Conservation (phyloP, 163 green algal genomes). For the Scenedesmus sp. region DNA sequence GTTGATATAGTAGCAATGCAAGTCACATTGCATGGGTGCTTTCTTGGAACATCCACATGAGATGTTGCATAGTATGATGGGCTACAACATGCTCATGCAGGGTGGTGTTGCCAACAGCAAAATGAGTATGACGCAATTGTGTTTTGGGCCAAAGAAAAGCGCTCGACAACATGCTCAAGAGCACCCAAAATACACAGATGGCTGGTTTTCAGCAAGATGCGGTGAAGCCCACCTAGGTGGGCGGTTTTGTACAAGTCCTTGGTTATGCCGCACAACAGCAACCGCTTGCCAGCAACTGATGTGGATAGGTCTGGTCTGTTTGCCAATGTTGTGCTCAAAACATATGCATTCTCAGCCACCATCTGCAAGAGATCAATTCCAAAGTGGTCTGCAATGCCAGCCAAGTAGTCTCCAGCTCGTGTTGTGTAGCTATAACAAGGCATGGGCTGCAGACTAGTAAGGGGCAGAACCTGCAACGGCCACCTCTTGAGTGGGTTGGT, state of each 20-base stretch:
- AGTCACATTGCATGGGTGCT: too few species aligned
- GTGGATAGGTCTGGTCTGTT: background rate
- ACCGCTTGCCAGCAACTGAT: background rate
- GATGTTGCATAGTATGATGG: too few species aligned
- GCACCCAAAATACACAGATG: too few species aligned
- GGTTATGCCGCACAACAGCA: background rate
- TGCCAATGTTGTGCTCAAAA: background rate
- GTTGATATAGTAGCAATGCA: too few species aligned
- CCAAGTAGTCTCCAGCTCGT: background rate
- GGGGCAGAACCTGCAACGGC: background rate
- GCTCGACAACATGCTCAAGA: too few species aligned
- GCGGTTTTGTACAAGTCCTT: background rate
- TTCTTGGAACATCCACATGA: too few species aligned
- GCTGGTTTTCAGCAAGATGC: too few species aligned
- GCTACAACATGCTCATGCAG: too few species aligned
- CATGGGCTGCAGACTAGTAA: background rate
- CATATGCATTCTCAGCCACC: background rate
- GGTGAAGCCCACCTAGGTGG: background rate
- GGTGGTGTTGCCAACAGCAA: too few species aligned
- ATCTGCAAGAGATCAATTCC: background rate
- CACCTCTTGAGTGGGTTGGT: background rate
- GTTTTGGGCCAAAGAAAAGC: too few species aligned
- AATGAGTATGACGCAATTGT: too few species aligned
- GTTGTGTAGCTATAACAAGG: background rate
- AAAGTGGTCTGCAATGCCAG: background rate